Conservation (phyloP, 306 rosid species). For the Castanopsis chinensis region DNA sequence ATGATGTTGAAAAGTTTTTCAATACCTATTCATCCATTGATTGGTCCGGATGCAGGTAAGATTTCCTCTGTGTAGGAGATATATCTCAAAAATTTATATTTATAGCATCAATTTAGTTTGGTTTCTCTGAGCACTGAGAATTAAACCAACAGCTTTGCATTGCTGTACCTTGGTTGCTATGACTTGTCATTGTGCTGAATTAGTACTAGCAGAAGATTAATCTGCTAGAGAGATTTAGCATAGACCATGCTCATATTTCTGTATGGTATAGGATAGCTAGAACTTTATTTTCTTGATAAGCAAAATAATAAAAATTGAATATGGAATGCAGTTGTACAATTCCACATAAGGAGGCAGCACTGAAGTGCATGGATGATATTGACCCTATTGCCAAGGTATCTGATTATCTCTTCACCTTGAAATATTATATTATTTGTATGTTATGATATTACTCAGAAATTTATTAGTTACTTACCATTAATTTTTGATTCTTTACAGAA, state of each 20-base stretch:
- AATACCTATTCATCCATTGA: conserved; percentile 33
- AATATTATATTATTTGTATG: not conserved
- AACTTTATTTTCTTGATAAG: not conserved
- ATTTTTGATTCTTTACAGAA: conserved; percentile 8
- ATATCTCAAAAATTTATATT: not conserved
- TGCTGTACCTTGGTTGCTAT: not conserved
- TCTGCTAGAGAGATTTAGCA: not conserved
- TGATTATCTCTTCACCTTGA: not conserved
- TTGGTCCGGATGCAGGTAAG: conserved; percentile 50
- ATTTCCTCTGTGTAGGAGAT: not conserved
- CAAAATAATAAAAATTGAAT: not conserved
- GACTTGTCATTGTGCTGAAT: not conserved
- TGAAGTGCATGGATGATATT: conserved; percentile 47
- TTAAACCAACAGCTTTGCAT: not conserved
- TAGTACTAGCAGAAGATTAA: not conserved
- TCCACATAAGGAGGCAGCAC: conserved; percentile 56
- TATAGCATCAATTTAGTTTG: not conserved
- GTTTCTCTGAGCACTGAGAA: not conserved
- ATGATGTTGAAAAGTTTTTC: conserved; percentile 44
- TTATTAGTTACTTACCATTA: not conserved
- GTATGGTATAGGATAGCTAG: too few relatives aligned
- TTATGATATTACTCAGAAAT: not conserved
- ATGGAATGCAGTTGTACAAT: conserved; percentile 39
- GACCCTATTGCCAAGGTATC: conserved; percentile 46
- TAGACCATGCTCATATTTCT: not conserved